Evolutionary conservation across 306 rosid genomes (phyloP).

Genomic region (Phaseolus lunatus): DNA sequence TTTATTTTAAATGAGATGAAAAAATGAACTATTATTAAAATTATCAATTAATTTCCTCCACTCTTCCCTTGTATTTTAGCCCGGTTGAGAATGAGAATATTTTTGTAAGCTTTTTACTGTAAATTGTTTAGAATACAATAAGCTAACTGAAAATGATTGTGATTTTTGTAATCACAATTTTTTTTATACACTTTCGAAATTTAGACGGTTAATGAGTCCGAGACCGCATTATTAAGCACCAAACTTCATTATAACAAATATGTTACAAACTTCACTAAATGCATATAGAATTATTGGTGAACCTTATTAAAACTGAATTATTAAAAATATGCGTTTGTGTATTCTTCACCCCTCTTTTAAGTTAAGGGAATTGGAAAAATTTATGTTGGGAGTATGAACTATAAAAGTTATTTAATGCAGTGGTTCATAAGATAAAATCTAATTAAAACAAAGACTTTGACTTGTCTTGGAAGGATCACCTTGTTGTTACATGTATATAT

Average conservation of each 20-base stretch:
- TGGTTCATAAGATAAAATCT: neutral
- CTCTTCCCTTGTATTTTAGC: too few species aligned
- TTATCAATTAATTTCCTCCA: too few species aligned
- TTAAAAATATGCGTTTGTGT: neutral
- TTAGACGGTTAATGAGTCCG: neutral
- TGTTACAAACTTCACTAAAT: neutral
- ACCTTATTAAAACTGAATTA: neutral
- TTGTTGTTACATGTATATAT: neutral
- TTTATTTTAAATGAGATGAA: too few species aligned
- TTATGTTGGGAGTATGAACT: neutral
- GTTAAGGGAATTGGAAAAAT: neutral
- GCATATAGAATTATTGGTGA: neutral
- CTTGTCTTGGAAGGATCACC: neutral
- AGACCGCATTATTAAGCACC: too few species aligned
- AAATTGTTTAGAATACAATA: neutral
- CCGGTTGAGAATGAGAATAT: neutral
- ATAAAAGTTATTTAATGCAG: neutral
- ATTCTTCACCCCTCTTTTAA: neutral
- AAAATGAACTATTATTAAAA: too few species aligned
- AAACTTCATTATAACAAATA: too few species aligned
- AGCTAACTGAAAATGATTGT: neutral
- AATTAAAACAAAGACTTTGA: neutral
- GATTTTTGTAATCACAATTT: neutral
- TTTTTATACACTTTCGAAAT: neutral
- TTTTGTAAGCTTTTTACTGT: neutral